Base-by-base conservation (phyloP, 1,139 yeast genomes). In the Candida freyschussii region DNA sequence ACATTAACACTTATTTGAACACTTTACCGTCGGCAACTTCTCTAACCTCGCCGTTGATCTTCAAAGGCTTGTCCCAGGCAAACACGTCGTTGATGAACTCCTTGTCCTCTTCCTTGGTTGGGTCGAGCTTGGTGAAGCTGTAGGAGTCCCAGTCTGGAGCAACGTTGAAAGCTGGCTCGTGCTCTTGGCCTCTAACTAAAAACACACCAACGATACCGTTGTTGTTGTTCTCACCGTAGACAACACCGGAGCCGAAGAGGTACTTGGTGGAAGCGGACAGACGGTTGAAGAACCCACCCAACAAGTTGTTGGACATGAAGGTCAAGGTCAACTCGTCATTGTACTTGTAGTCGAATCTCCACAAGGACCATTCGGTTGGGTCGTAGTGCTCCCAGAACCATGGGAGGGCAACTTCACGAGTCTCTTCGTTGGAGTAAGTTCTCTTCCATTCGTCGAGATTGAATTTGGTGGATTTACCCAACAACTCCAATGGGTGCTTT, bases 131-230 rank as follows among this genome's bases (percentile, higher is more conserved):
- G 56, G 72, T 61, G 76, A 69, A 79, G 40, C 59, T 58, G 68
- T 78, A 82, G 24, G 89, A 79, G 70, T 91, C 98, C 95, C 95
- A 87, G 70, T 91, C 99, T 67, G 99, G 97, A 59, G 98, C 99
- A 63, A 91, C 97, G 50, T 91, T 84, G 59, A 91, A 87, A 47
- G 96, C 98, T 61, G 96, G 95, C 40, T 51, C 74, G 60, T 56
- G 67, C 47, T 91, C 96, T 67, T 91, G 87, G 58, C 99, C 99
- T 71, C 97, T 85, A 59, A 91, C 80, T 58, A 91, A 67, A 73
- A 91, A 81, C 61, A 82, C 95, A 72, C 96, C 96, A 53, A 85
- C 71, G 62, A 91, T 89, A 73, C 97, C 96, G 71, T 89, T 91
- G 79, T 82, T 74, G 83, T 87, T 89, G 87, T 87, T 86, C 72